Conservation (phyloP, 1,284 basidiomycete species). For the Rhodofomes roseus region DNA sequence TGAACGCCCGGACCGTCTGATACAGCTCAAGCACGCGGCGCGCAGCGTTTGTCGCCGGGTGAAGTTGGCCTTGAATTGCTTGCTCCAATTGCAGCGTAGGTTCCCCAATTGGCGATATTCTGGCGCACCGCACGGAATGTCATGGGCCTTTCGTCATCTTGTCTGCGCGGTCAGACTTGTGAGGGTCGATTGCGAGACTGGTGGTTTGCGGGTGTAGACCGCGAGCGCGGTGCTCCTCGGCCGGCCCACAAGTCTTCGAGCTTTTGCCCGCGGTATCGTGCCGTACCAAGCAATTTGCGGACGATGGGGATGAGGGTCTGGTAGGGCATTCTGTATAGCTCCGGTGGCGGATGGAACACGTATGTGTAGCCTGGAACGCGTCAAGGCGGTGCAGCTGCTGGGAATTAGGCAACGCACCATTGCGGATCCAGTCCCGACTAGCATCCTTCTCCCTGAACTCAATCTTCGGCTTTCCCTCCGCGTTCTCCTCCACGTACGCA, state of each 20-base stretch:
- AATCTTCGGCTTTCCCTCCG: conserved; percentile 21
- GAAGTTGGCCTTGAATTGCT: too few relatives aligned
- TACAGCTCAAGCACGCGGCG: too few relatives aligned
- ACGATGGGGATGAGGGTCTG: conserved; percentile 30
- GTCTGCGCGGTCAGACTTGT: not conserved
- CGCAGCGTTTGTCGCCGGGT: too few relatives aligned
- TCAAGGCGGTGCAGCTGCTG: not conserved
- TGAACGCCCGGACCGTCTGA: too few relatives aligned
- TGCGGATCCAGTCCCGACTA: conserved; percentile 30
- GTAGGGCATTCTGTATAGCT: conserved; percentile 42
- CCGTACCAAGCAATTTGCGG: conserved; percentile 6
- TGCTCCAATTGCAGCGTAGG: too few relatives aligned
- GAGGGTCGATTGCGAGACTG: too few relatives aligned
- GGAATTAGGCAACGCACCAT: conserved; percentile 28
- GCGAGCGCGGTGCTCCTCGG: not conserved
- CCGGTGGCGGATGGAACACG: conserved; percentile 32
- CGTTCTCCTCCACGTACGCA: conserved; percentile 26
- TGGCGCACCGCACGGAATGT: too few relatives aligned
- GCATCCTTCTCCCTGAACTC: conserved; percentile 25
- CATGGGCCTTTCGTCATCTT: not conserved
- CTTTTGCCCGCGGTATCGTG: not conserved
- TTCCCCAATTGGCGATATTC: too few relatives aligned
- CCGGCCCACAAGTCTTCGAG: not conserved
- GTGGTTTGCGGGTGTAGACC: too few relatives aligned
- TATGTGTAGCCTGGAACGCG: conserved; percentile 43